A percentile compares a stretch with the other conserved stretches of the same genome.
Conservation (phyloP, 106 monocot genomes). For the Vanilla planifolia region DNA sequence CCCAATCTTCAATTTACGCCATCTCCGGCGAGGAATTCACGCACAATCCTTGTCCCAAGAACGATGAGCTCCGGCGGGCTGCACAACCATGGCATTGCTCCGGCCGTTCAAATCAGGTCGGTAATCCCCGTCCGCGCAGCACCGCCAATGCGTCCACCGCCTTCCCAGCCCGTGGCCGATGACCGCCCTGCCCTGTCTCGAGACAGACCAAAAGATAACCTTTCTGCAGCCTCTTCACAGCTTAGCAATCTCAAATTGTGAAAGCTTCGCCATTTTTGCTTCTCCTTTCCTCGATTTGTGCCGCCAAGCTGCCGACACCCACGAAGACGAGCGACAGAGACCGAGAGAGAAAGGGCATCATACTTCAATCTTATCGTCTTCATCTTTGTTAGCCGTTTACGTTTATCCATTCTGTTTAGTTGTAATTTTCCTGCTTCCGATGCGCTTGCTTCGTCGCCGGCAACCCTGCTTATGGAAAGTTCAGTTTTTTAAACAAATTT, state of each 20-base stretch:
- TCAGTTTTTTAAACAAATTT: no score
- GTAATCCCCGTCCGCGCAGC: slow-evolving; percentile 15
- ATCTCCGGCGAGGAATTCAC: neutral
- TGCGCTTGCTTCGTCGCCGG: no score
- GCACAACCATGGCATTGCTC: slow-evolving; percentile 5
- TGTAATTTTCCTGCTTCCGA: no score
- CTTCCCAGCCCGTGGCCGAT: neutral
- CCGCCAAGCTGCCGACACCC: no score
- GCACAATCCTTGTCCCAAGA: neutral
- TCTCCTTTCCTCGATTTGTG: no score
- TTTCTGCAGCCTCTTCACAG: slow-evolving; percentile 1
- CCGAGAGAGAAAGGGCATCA: no score
- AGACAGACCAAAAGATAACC: slow-evolving; percentile 1
- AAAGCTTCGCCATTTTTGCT: no score
- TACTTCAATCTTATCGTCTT: no score
- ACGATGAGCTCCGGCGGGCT: neutral
- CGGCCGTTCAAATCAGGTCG: slow-evolving; percentile 16
- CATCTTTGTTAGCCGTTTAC: no score
- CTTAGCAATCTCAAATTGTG: slow-evolving; percentile 1
- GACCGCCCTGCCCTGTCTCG: neutral
- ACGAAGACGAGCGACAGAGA: no score
- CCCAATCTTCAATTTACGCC: neutral
- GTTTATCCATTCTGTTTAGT: no score
- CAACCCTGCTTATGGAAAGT: no score
- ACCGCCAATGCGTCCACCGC: neutral